Evolutionary conservation across 192 early-diverging fungal species (phyloP).

Genomic region (Coemansia sp.): DNA sequence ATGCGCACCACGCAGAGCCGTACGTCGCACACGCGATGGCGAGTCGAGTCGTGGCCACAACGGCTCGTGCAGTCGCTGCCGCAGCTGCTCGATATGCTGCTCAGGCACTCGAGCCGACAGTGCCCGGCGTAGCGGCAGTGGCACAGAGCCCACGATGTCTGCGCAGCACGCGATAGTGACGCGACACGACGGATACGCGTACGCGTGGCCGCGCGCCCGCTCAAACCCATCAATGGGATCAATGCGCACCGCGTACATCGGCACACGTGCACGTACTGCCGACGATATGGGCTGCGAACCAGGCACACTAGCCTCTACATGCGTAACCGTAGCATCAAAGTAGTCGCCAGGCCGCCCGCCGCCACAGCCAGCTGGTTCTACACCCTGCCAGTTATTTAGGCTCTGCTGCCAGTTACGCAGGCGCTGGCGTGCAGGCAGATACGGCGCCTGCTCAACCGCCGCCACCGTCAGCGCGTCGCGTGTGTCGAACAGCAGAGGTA

Average conservation of each 20-base stretch:
- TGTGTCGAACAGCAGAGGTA: constrained; percentile 28
- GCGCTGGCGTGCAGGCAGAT: constrained; percentile 31
- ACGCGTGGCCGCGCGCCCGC: constrained; percentile 17
- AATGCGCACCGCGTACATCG: constrained; percentile 35
- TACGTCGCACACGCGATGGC: constrained; percentile 15
- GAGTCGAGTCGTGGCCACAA: constrained; percentile 20
- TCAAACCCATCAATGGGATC: constrained; percentile 50
- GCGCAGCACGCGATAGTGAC: constrained; percentile 40
- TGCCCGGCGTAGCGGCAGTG: constrained; percentile 39
- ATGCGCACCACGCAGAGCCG: neutral
- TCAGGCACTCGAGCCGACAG: constrained; percentile 25
- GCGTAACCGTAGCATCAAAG: constrained; percentile 23
- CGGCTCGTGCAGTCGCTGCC: constrained; percentile 4
- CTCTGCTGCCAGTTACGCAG: constrained; percentile 31
- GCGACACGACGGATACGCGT: constrained; percentile 34
- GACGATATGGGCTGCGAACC: constrained; percentile 41
- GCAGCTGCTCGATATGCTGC: constrained; percentile 16
- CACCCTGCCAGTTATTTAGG: neutral
- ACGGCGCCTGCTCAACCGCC: constrained; percentile 14
- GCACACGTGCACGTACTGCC: constrained; percentile 20
- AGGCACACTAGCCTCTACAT: constrained; percentile 52
- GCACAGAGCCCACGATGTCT: constrained; percentile 40
- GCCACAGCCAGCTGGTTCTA: neutral
- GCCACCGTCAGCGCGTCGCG: constrained; percentile 44
- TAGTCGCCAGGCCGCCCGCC: constrained; percentile 25